Evolutionary conservation across 2,329 filamentous ascomycete genomes (phyloP).

Genomic region (Hypoxylon sp.): DNA sequence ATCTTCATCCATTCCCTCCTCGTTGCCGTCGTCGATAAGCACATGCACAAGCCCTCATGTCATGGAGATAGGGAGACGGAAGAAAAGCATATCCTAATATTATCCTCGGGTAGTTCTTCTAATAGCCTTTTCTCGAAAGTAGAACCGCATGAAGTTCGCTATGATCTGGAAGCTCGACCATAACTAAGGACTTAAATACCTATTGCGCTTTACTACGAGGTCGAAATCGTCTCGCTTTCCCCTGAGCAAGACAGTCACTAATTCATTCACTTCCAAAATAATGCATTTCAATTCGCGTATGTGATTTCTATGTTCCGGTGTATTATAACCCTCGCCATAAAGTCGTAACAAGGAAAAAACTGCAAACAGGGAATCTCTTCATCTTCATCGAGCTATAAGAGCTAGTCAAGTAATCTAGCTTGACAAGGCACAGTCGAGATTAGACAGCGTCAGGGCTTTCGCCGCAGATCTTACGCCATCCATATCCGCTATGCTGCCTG

Average conservation of each 20-base stretch:
- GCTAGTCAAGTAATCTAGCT: conserved; percentile 42
- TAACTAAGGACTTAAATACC: too few species aligned
- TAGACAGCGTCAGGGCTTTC: conserved; percentile 43
- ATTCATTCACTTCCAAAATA: conserved; percentile 19
- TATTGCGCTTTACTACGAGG: not conserved
- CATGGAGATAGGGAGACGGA: not conserved
- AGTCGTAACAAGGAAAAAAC: conserved; percentile 54
- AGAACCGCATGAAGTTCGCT: too few species aligned
- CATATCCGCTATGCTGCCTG: conserved; percentile 30
- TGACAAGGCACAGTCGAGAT: conserved; percentile 33
- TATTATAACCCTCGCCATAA: conserved; percentile 57
- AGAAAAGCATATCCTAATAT: not conserved
- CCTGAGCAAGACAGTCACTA: not conserved
- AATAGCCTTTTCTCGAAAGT: not conserved
- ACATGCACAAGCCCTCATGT: not conserved
- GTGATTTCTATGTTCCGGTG: conserved; percentile 50
- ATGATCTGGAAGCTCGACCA: too few species aligned
- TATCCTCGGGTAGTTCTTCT: not conserved
- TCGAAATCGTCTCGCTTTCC: not conserved
- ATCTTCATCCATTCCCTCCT: not conserved
- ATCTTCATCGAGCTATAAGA: conserved; percentile 46
- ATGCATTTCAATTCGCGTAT: conserved; percentile 38
- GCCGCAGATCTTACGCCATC: conserved; percentile 35
- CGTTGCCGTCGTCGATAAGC: not conserved
- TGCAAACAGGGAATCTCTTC: conserved; percentile 47